Conservation (phyloP, 164 flowering plant genomes). For the Nymphaea thermarum region DNA sequence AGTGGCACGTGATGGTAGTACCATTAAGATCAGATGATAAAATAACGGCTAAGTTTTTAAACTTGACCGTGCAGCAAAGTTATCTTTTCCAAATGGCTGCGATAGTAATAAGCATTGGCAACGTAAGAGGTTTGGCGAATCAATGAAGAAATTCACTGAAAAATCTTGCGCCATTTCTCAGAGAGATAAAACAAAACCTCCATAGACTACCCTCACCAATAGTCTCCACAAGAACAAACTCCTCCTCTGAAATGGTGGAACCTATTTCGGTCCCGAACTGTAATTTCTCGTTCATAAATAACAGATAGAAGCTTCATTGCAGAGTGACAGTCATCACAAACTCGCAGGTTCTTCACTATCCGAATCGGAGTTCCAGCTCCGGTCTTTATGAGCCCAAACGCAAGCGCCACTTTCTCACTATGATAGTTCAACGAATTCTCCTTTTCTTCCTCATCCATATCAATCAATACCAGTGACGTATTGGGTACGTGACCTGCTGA, state of each 20-base stretch:
- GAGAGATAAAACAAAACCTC: too few relatives aligned
- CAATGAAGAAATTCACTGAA: too few relatives aligned
- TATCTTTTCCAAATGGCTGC: too few relatives aligned
- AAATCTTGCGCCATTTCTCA: too few relatives aligned
- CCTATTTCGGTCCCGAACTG: background rate
- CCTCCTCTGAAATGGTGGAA: constrained; percentile 2
- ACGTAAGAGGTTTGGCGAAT: too few relatives aligned
- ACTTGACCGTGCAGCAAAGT: too few relatives aligned
- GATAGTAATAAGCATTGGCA: too few relatives aligned
- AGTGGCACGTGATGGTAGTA: too few relatives aligned
- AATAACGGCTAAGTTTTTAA: too few relatives aligned
- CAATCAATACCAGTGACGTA: background rate
- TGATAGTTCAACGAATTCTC: background rate
- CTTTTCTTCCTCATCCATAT: constrained; percentile 2
- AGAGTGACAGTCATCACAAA: constrained; percentile 3
- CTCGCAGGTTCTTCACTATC: background rate
- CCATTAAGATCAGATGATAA: too few relatives aligned
- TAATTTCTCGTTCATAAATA: constrained; percentile 2
- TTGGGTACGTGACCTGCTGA: background rate
- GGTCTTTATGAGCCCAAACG: constrained; percentile 1
- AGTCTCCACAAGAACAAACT: background rate
- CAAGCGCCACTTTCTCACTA: constrained; percentile 1
- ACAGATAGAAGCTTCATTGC: background rate
- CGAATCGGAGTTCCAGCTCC: background rate
- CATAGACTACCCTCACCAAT: background rate